A percentile compares a stretch with the other conserved stretches of the same genome.
Evolutionary conservation across 2,329 filamentous ascomycete genomes (phyloP).

Genomic region (Exophiala lecanii-corni): DNA sequence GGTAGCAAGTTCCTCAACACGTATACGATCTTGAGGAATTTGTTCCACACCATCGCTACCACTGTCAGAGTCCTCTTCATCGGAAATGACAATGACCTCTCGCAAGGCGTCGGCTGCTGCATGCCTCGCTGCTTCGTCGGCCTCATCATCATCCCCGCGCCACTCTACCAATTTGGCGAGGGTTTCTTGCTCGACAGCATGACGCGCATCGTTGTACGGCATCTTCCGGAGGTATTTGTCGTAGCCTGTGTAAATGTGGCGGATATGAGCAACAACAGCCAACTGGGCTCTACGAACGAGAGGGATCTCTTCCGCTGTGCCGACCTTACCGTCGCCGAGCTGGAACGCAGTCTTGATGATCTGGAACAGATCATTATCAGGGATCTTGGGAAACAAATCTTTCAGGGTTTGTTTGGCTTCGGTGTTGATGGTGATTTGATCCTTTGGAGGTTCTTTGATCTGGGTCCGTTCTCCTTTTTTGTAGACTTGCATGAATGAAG

Average conservation of each 20-base stretch:
- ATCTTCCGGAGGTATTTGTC: conserved; percentile 52
- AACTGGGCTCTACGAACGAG: conserved; percentile 56
- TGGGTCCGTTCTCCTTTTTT: conserved; percentile 16
- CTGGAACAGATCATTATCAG: conserved; percentile 51
- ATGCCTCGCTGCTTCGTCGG: conserved; percentile 43
- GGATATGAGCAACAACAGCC: conserved; percentile 58
- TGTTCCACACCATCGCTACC: conserved; percentile 33
- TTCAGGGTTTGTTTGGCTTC: conserved; percentile 55
- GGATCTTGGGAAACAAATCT: conserved; percentile 61
- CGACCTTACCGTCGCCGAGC: conserved; percentile 55
- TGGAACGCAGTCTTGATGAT: conserved; percentile 59
- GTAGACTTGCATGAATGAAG: conserved; percentile 22
- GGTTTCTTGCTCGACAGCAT: conserved; percentile 50
- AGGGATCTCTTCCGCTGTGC: conserved; percentile 51
- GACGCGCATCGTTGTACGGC: conserved; percentile 52
- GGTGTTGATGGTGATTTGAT: conserved; percentile 47
- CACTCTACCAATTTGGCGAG: conserved; percentile 57
- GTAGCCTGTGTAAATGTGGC: conserved; percentile 60
- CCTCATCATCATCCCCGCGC: conserved; percentile 56
- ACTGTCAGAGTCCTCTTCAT: conserved; percentile 51
- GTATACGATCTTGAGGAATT: conserved; percentile 33
- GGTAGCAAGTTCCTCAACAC: conserved; percentile 41
- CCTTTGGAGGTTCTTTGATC: conserved; percentile 20
- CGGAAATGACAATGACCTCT: conserved; percentile 60
- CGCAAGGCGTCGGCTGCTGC: conserved; percentile 59